Conservation (phyloP, 805 yeast species). For the Crinitomyces ghanaensis region DNA sequence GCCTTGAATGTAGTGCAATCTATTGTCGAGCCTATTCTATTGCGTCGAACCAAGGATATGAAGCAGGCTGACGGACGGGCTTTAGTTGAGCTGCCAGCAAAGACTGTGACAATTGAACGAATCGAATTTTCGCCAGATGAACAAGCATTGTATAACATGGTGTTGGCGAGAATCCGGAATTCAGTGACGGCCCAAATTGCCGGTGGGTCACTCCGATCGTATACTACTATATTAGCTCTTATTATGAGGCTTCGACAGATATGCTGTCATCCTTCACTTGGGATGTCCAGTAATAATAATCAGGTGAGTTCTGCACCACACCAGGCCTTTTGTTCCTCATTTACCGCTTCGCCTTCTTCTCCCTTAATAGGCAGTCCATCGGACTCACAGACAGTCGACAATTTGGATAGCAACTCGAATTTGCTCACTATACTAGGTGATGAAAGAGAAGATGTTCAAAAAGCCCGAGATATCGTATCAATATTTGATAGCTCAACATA, state of each 20-base stretch:
- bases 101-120: slow-evolving; percentile 57
- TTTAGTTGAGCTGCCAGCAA: slow-evolving; percentile 65
- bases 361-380: too few relatives aligned
- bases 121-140: slow-evolving; percentile 60
- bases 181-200: slow-evolving; percentile 22
- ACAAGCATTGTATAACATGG: slow-evolving; percentile 50
- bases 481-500: slow-evolving; percentile 10
- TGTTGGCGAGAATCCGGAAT: slow-evolving; percentile 53
- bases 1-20: slow-evolving; percentile 80
- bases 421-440: too few relatives aligned
- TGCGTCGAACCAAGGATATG: slow-evolving; percentile 82
- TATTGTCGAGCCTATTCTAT: slow-evolving; percentile 67
- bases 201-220: slow-evolving; percentile 59
- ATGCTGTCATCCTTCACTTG: slow-evolving; percentile 72
- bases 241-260: slow-evolving; percentile 75
- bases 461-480: too few relatives aligned
- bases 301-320: too few relatives aligned
- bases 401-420: too few relatives aligned
- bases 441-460: too few relatives aligned
- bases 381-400: too few relatives aligned
- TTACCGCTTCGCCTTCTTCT: too few relatives aligned
- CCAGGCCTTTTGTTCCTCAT: too few relatives aligned
- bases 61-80: slow-evolving; percentile 60
- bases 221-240: slow-evolving; percentile 71
- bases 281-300: slow-evolving; percentile 25